phyloP scores from a whole-genome alignment of 2,329 filamentous ascomycete species.

The Scytalidium sp. region DNA sequence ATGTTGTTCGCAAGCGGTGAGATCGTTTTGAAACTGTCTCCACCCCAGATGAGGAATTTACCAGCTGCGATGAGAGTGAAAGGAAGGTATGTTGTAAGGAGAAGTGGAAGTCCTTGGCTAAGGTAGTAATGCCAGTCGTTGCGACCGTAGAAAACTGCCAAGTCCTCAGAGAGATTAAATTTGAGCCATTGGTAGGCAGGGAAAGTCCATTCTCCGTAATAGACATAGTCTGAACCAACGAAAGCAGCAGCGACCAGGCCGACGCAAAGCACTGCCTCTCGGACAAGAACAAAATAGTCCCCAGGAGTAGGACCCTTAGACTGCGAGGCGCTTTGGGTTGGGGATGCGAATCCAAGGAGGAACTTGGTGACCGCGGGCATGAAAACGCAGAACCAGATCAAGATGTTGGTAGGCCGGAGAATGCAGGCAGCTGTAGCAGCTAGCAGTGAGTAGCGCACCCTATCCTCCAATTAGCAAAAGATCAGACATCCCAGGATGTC shows the following conservation, averaged over 20 bases:
- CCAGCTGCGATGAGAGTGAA: slow-evolving; percentile 67
- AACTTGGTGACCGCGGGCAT: slow-evolving; percentile 47
- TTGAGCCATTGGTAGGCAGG: slow-evolving; percentile 84
- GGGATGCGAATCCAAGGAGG: slow-evolving; percentile 32
- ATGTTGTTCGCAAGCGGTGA: slow-evolving; percentile 34
- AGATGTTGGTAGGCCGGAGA: slow-evolving; percentile 81
- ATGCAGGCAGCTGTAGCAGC: slow-evolving; percentile 81
- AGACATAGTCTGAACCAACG: slow-evolving; percentile 66
- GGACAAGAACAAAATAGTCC: slow-evolving; percentile 49
- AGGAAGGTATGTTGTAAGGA: slow-evolving; percentile 79
- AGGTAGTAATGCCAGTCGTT: slow-evolving; percentile 94
- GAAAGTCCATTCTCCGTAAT: slow-evolving; percentile 84
- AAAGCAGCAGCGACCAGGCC: slow-evolving; percentile 61
- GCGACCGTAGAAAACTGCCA: slow-evolving; percentile 88
- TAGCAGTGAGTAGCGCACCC: slow-evolving; percentile 61
- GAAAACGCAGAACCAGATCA: slow-evolving; percentile 76
- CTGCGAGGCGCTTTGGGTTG: neutral
- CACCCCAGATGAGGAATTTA: slow-evolving; percentile 31
- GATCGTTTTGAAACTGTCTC: slow-evolving; percentile 10
- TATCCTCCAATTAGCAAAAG: slow-evolving; percentile 24
- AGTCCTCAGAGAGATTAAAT: slow-evolving; percentile 84
- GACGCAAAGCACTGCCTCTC: slow-evolving; percentile 66
- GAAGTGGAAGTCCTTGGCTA: slow-evolving; percentile 81
- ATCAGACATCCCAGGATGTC: neutral
- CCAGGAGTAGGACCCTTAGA: slow-evolving; percentile 33